Evolutionary conservation across 2,329 filamentous ascomycete genomes (phyloP), one percentile per base, ranked within the genome.

Genomic region (Fusarium sp.): DNA sequence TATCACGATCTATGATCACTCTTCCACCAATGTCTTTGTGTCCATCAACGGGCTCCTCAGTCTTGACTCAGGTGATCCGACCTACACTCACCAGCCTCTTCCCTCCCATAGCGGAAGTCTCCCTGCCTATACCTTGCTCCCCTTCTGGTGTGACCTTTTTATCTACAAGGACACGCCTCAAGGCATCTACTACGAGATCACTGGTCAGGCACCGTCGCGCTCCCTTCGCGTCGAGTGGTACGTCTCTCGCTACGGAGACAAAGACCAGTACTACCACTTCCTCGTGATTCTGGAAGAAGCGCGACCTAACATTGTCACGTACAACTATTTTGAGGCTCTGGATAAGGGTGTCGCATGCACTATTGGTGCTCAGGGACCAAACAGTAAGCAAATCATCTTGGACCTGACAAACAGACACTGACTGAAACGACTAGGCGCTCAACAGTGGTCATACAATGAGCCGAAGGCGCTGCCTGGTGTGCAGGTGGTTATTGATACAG

Each of bases 141-240:
- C 55, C 13, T 58, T 58, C 37, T 58, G 55, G 55, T 58, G 55
- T 1, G 55, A 58, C 4, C 18, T 58, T 10, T 58, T 27, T 14
- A 58, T 58, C 21, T 58, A 58, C 37, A 53, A 53, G 10, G 55
- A 32, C 10, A 58, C 55, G 23, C 55, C 55, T 7, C 55, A 58
- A 5, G 55, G 55, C 2, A 58, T 58, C 7, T 58, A 58, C 12
- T 58, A 53, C 3, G 55, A 53, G 13, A 58, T 58, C 11, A 30
- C 28, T 16, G 55, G 47, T 4, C 46, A 58, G 2, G 55, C 47
- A 9, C 47, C 47, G 7, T 53, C 47, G 25, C 55, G 47, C 7
- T 53, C 55, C 3, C 37, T 58, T 20, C 34, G 55, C 5, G 34
- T 58, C 2, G 55, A 53, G 18, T 58, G 55, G 55, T 58, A 53